Evolutionary conservation across 805 yeast species (phyloP), one percentile per base, ranked within the genome.

Genomic region (Ogataea wickerhamii): DNA sequence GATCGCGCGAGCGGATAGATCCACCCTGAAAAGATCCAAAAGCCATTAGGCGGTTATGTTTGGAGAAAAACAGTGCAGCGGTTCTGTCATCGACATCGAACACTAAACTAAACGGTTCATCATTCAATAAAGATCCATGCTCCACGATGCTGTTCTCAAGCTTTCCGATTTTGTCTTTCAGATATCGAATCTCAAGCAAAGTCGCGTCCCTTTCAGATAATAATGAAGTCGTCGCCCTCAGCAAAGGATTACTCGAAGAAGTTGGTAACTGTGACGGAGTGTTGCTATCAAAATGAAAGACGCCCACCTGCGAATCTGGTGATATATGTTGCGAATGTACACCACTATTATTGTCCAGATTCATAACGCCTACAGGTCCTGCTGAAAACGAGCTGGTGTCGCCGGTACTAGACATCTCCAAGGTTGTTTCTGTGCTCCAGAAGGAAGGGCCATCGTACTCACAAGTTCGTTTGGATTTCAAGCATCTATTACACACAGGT

Each of bases 401-500:
- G n/a, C n/a, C n/a, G n/a, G n/a, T n/a, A n/a, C n/a, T n/a, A n/a
- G n/a, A n/a, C n/a, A n/a, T n/a, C n/a, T n/a, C n/a, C n/a, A n/a
- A n/a, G n/a, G n/a, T n/a, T n/a, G n/a, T n/a, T n/a, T n/a, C n/a
- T n/a, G n/a, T n/a, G n/a, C n/a, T n/a, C 54, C 54, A 49, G 18
- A 37, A 13, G 10, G 51, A 36, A 2, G 52, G 49, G 5, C 55
- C 53, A 26, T 53, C 56, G 32, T 52, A 53, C 12, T 40, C 45
- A 36, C 58, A 53, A 1, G 7, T 18, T 12, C 42, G 22, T n/a
- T 30, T 33, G 11, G 50, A 36, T 18, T 47, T 44, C 3, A 30
- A 24, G 30, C 58, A 53, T 30, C 48, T 25, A 8, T 44, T 34
- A 39, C 58, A 53, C 2, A 38, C 23, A 2, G 58, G 58, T 32